Evolutionary conservation across 495 filamentous ascomycete species (phyloP).

Genomic region (Schizothecium vesticola): DNA sequence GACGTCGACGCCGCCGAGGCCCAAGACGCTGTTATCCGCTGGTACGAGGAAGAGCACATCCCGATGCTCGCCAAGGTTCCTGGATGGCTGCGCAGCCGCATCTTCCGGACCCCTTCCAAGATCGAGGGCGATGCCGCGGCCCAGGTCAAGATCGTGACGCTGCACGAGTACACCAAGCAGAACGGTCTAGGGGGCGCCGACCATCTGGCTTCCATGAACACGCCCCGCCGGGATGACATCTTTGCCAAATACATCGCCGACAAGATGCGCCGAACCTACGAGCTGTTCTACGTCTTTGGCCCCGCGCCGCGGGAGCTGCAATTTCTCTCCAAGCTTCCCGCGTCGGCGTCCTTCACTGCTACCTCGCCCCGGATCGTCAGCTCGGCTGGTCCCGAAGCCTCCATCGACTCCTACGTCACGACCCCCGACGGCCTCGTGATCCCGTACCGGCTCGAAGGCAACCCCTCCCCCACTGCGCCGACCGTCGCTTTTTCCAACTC

Average conservation of each 20-base stretch:
- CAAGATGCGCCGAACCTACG: conserved; percentile 54
- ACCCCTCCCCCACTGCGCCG: conserved; percentile 56
- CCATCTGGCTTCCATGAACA: conserved; percentile 55
- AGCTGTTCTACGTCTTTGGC: conserved; percentile 74
- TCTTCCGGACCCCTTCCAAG: conserved; percentile 50
- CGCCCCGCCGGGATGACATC: conserved; percentile 52
- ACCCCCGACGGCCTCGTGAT: conserved; percentile 64
- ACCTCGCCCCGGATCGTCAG: conserved; percentile 47
- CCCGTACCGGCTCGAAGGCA: conserved; percentile 71
- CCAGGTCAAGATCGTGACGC: conserved; percentile 49
- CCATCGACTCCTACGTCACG: conserved; percentile 60
- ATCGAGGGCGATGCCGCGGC: conserved; percentile 44
- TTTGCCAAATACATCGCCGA: conserved; percentile 50
- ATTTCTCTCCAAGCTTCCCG: conserved; percentile 37
- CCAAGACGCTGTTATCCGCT: conserved; percentile 55
- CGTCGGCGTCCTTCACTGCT: conserved; percentile 44
- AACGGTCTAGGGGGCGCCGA: conserved; percentile 62
- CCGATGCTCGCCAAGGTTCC: conserved; percentile 64
- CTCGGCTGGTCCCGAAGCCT: conserved; percentile 31
- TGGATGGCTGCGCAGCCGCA: conserved; percentile 67
- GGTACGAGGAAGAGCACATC: conserved; percentile 70
- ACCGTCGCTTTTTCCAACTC: conserved; percentile 70
- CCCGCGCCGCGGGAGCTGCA: conserved; percentile 63
- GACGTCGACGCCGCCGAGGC: conserved; percentile 46
- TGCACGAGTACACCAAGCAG: conserved; percentile 64